Evolutionary conservation across 805 yeast genomes (phyloP).

Genomic region (Alloascoidea hylecoeti): DNA sequence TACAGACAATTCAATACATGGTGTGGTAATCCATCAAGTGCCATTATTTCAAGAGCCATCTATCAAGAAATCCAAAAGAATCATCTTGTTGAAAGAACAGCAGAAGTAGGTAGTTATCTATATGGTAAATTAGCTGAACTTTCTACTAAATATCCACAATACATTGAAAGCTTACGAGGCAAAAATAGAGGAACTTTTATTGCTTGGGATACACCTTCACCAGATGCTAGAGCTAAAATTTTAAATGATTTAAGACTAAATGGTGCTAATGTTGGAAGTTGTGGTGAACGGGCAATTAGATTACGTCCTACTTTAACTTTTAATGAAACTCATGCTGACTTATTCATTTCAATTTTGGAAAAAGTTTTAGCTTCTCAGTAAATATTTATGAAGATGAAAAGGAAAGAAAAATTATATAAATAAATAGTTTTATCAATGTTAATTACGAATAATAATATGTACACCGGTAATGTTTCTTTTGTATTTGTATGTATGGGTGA

Average conservation of each 20-base stretch:
- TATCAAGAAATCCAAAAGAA: slow-evolving; percentile 48
- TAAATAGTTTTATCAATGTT: too few species aligned
- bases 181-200: slow-evolving; percentile 63
- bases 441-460: too few species aligned
- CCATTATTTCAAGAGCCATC: slow-evolving; percentile 63
- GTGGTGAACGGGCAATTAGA: slow-evolving; percentile 68
- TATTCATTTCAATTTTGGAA: slow-evolving; percentile 32
- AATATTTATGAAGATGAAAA: too few species aligned
- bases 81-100: slow-evolving; percentile 40
- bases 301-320: slow-evolving; percentile 69
- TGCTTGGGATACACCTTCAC: slow-evolving; percentile 55
- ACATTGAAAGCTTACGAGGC: slow-evolving; percentile 51
- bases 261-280: slow-evolving; percentile 78
- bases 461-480: too few species aligned
- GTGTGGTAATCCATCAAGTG: slow-evolving; percentile 85
- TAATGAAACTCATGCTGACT: slow-evolving; percentile 69
- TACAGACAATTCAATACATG: slow-evolving; percentile 89
- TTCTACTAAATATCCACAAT: slow-evolving; percentile 37
- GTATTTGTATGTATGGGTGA: too few species aligned
- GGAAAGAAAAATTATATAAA: too few species aligned
- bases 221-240: slow-evolving; percentile 46
- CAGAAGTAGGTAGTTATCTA: slow-evolving; percentile 54
- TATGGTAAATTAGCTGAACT: slow-evolving; percentile 37
- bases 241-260: slow-evolving; percentile 39
- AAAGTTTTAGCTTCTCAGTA: slow-evolving; percentile 15